Evolutionary conservation across 1,284 basidiomycete genomes (phyloP).

Genomic region (Ustilago curta): DNA sequence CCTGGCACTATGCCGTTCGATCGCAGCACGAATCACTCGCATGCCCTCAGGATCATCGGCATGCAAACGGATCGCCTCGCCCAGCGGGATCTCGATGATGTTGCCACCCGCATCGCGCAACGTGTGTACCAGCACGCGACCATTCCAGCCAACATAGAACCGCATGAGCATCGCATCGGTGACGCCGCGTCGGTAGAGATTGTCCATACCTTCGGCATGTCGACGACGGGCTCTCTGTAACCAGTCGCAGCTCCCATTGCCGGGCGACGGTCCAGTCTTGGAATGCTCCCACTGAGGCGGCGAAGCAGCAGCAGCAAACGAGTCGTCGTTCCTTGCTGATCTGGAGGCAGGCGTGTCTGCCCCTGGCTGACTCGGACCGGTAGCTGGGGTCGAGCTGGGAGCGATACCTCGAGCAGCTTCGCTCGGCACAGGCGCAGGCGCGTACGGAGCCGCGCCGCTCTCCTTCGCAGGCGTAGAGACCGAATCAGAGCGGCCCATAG

Average conservation of each 20-base stretch:
- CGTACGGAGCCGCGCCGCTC: slow-evolving; percentile 22
- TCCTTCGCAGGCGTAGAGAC: slow-evolving; percentile 36
- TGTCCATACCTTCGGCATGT: slow-evolving; percentile 61
- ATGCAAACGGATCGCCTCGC: slow-evolving; percentile 51
- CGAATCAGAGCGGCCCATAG: slow-evolving; percentile 33
- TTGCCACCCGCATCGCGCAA: slow-evolving; percentile 39
- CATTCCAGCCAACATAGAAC: slow-evolving; percentile 66
- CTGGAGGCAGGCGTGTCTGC: slow-evolving; percentile 20
- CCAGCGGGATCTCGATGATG: slow-evolving; percentile 52
- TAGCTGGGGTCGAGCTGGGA: slow-evolving; percentile 16
- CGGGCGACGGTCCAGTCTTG: slow-evolving; percentile 12
- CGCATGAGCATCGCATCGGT: slow-evolving; percentile 65
- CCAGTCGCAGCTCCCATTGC: slow-evolving; percentile 25
- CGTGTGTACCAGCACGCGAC: slow-evolving; percentile 61
- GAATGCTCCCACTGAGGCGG: slow-evolving; percentile 19
- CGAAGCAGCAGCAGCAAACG: slow-evolving; percentile 19
- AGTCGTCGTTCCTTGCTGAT: slow-evolving; percentile 18
- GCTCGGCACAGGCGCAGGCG: slow-evolving; percentile 37
- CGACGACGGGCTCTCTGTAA: slow-evolving; percentile 45
- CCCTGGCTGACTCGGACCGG: not conserved
- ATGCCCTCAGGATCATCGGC: slow-evolving; percentile 62
- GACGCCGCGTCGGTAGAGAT: slow-evolving; percentile 64
- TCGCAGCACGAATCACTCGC: slow-evolving; percentile 44
- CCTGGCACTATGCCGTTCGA: slow-evolving; percentile 27
- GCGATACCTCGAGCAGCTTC: slow-evolving; percentile 34